Evolutionary conservation across 1,139 yeast genomes (phyloP).

Genomic region (Pichia terricola): DNA sequence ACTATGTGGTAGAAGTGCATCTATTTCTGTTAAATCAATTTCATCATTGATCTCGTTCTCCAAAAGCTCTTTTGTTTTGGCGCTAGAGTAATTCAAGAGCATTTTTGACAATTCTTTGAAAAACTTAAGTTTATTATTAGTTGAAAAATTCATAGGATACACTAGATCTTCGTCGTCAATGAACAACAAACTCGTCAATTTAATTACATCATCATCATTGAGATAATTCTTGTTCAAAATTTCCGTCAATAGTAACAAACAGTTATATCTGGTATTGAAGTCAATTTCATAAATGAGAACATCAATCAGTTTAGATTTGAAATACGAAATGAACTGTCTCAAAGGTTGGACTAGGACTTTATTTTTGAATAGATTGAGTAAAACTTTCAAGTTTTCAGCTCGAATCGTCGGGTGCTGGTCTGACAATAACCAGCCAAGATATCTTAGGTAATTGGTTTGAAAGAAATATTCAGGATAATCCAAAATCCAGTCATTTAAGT

Average conservation of each 20-base stretch:
- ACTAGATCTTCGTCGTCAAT: conserved; percentile 28
- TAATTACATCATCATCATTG: conserved; percentile 42
- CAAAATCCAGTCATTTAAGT: conserved; percentile 62
- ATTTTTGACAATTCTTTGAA: conserved; percentile 32
- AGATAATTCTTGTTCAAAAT: conserved; percentile 53
- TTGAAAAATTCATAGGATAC: conserved; percentile 18
- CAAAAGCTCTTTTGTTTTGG: conserved; percentile 29
- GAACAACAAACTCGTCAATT: conserved; percentile 36
- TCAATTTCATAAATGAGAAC: conserved; percentile 50
- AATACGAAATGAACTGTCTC: conserved; percentile 31
- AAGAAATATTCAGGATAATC: conserved; percentile 59
- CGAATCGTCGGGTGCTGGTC: conserved; percentile 59
- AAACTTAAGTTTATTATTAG: conserved; percentile 12
- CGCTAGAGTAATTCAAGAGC: conserved; percentile 25
- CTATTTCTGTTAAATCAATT: conserved; percentile 24
- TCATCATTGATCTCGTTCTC: conserved; percentile 29
- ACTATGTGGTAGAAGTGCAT: conserved; percentile 24
- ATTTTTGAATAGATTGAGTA: conserved; percentile 38
- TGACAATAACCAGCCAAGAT: conserved; percentile 76
- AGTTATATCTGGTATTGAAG: conserved; percentile 40
- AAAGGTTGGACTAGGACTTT: conserved; percentile 19
- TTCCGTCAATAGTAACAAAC: conserved; percentile 47
- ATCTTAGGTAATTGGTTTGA: conserved; percentile 60
- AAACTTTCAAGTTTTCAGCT: conserved; percentile 49
- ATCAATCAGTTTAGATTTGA: conserved; percentile 50